phyloP scores from a whole-genome alignment of 139 green algal genomes.

The Haematococcus lacustris region DNA sequence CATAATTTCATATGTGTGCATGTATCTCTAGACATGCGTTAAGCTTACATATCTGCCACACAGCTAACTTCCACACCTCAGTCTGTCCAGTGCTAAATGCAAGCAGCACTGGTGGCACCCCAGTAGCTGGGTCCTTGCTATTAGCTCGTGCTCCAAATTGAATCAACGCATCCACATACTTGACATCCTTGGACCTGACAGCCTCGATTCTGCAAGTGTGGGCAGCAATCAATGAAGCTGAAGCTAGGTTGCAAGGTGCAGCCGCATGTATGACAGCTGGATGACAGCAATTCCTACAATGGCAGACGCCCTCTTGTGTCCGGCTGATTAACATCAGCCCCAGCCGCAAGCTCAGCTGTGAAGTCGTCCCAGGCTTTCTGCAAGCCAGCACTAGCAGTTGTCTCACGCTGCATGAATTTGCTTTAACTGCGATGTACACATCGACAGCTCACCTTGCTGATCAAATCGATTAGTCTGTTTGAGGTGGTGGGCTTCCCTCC shows the following conservation, averaged over 20 bases:
- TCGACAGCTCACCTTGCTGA: neutral
- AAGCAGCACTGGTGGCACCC: conserved; percentile 9
- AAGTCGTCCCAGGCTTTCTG: conserved; percentile 20
- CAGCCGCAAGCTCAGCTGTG: conserved; percentile 15
- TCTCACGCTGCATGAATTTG: neutral
- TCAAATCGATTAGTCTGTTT: neutral
- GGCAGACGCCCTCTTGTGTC: conserved; percentile 21
- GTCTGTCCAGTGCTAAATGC: conserved; percentile 21
- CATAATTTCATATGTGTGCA: neutral
- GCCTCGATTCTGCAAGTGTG: too few relatives aligned
- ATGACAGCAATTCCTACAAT: neutral
- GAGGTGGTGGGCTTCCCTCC: neutral
- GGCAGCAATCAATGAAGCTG: neutral
- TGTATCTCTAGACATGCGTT: neutral
- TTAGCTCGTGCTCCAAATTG: conserved; percentile 23
- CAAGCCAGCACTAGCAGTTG: neutral
- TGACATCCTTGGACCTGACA: conserved; percentile 21
- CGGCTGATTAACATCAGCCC: conserved; percentile 32
- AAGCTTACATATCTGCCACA: neutral
- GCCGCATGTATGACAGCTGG: neutral
- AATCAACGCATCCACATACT: conserved; percentile 35
- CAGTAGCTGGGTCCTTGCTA: conserved; percentile 22
- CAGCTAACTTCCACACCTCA: neutral
- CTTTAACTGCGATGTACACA: neutral
- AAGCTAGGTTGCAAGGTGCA: neutral